A percentile compares a stretch with the other conserved stretches of the same genome.
phyloP scores from a whole-genome alignment of 1,284 basidiomycete species.

The Mixia osmundae region DNA sequence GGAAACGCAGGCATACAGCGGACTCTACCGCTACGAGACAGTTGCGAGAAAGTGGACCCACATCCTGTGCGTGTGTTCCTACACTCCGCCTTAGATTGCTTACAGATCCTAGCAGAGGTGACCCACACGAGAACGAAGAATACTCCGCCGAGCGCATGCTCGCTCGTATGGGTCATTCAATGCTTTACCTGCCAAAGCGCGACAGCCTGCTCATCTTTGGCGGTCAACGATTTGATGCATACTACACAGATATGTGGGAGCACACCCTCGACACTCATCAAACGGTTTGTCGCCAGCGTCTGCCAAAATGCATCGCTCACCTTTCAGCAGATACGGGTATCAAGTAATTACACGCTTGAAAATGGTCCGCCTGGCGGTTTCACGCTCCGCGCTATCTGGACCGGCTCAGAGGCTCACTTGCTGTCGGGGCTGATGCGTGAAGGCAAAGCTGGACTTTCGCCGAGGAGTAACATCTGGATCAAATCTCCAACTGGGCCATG shows the following conservation, averaged over 20 bases:
- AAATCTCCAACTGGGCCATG: constrained; percentile 3
- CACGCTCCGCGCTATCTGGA: constrained; percentile 20
- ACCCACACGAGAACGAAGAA: constrained; percentile 10
- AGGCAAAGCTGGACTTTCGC: neutral
- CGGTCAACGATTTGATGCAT: constrained; percentile 20
- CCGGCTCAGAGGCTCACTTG: constrained; percentile 8
- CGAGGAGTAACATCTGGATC: neutral
- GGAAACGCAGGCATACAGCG: constrained; percentile 12
- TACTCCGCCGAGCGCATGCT: constrained; percentile 14
- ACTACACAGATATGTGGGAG: constrained; percentile 21
- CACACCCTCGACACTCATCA: constrained; percentile 16
- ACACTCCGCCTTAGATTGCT: neutral
- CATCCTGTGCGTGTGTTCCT: constrained; percentile 12
- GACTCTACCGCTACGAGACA: constrained; percentile 22
- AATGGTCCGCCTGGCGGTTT: constrained; percentile 20
- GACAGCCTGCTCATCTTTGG: constrained; percentile 19
- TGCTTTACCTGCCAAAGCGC: constrained; percentile 17
- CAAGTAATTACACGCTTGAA: constrained; percentile 5
- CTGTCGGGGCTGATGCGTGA: neutral
- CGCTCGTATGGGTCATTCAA: constrained; percentile 19
- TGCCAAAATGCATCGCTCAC: neutral
- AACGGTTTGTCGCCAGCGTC: constrained; percentile 7
- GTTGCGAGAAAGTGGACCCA: constrained; percentile 17
- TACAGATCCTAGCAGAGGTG: constrained; percentile 13
- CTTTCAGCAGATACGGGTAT: neutral